These are phyloP conservation scores for Karstenula rhodostoma DNA, from an alignment of 2,329 filamentous ascomycete genomes.

Conservation along the genomic window DNA sequence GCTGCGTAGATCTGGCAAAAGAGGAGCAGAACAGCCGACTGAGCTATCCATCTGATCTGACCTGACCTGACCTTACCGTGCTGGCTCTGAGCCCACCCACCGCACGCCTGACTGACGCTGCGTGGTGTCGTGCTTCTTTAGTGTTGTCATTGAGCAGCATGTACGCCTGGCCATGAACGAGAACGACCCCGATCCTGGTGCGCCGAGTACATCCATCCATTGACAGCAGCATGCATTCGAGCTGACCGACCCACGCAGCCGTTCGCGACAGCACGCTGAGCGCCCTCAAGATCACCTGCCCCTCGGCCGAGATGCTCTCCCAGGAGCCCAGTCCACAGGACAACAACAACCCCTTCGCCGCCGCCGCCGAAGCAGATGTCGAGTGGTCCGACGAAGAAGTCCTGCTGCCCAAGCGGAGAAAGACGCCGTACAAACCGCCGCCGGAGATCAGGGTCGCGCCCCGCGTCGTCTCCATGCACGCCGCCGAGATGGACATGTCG, in stretches of 20 bases:
- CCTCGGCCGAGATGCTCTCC: conserved; percentile 44
- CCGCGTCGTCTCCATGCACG: conserved; percentile 12
- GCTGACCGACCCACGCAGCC: conserved; percentile 32
- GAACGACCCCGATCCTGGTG: conserved; percentile 23
- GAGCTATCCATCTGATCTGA: neutral
- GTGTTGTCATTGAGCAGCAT: conserved; percentile 18
- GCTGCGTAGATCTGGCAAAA: neutral
- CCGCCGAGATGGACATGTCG: conserved; percentile 35
- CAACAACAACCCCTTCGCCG: conserved; percentile 40
- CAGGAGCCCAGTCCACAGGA: conserved; percentile 23
- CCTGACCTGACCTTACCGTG: neutral
- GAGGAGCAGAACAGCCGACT: neutral
- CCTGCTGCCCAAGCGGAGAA: conserved; percentile 42
- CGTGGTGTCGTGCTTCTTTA: neutral
- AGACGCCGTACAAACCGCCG: conserved; percentile 42
- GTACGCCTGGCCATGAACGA: conserved; percentile 23
- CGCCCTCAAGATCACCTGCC: conserved; percentile 47
- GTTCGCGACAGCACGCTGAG: conserved; percentile 47
- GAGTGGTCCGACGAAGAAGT: conserved; percentile 51
- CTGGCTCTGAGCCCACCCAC: neutral
- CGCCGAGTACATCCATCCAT: conserved; percentile 6
- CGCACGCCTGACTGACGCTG: neutral
- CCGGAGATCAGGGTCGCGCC: conserved; percentile 34
- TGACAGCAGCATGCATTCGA: conserved; percentile 24
- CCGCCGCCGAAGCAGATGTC: conserved; percentile 33